These are phyloP conservation scores for Eleusine indica DNA, from an alignment of 176 grass and related monocot genomes.

Conservation along the genomic window DNA sequence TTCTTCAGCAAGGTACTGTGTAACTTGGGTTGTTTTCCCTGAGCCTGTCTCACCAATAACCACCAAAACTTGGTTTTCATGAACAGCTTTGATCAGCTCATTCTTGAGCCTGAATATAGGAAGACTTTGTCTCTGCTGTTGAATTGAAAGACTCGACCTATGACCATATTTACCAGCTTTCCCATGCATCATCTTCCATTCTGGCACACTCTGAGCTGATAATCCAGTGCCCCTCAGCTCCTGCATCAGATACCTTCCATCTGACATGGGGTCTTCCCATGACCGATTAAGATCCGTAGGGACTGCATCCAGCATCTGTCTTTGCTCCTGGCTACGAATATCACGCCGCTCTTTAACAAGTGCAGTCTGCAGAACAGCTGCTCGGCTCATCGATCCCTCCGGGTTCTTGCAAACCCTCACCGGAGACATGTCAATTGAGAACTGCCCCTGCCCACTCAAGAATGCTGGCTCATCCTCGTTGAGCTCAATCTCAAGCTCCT, in stretches of 20 bases:
- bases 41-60: slow-evolving; percentile 60
- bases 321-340: slow-evolving; percentile 67
- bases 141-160: slow-evolving; percentile 47
- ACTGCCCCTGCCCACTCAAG: slow-evolving; percentile 53
- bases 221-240: slow-evolving; percentile 57
- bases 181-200: slow-evolving; percentile 58
- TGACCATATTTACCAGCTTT: slow-evolving; percentile 53
- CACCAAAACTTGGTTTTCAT: slow-evolving; percentile 64
- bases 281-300: slow-evolving; percentile 80
- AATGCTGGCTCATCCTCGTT: slow-evolving; percentile 80
- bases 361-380: slow-evolving; percentile 61
- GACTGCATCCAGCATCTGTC: slow-evolving; percentile 74
- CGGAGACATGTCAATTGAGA: slow-evolving; percentile 62
- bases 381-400: slow-evolving; percentile 69
- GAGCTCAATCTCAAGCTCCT: slow-evolving; percentile 81
- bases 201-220: slow-evolving; percentile 27
- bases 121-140: slow-evolving; percentile 61
- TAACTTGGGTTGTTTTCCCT: slow-evolving; percentile 69
- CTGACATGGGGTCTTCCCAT: slow-evolving; percentile 71
- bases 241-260: slow-evolving; percentile 53
- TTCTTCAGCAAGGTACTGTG: slow-evolving; percentile 68
- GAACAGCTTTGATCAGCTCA: slow-evolving; percentile 63
- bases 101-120: slow-evolving; percentile 69
- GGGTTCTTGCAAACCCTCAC: slow-evolving; percentile 83
- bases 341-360: slow-evolving; percentile 84